Conservation (phyloP, 1,284 basidiomycete species). For the Apiotrichum sp. region DNA sequence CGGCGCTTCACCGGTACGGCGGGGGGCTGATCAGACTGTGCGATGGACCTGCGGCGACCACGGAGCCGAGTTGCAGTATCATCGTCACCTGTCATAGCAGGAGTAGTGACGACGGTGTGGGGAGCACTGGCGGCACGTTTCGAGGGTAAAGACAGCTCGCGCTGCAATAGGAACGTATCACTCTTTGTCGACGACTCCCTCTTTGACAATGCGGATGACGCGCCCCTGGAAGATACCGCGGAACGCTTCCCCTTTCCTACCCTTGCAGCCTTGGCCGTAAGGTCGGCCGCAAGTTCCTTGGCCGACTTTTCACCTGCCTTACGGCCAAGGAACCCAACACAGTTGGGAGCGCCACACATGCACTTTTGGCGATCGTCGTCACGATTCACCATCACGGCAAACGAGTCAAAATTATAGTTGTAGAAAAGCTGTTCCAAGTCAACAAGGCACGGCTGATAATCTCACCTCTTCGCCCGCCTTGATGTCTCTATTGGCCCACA, state of each 20-base stretch:
- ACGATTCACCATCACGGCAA: constrained; percentile 24
- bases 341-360: constrained; percentile 44
- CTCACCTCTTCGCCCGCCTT: constrained; percentile 47
- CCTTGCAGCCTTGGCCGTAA: constrained; percentile 5
- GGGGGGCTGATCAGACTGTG: no score
- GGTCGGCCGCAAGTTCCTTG: constrained; percentile 22
- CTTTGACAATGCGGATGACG: no score
- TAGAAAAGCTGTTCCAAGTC: constrained; percentile 32
- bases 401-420: constrained; percentile 47
- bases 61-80: no score
- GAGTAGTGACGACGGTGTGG: no score
- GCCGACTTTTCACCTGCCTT: constrained; percentile 28
- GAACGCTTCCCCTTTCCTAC: background rate
- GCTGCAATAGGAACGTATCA: no score
- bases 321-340: constrained; percentile 44
- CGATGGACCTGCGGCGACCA: no score
- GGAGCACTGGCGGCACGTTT: no score
- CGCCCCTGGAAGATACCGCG: no score
- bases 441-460: background rate
- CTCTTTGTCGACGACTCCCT: no score
- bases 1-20: no score
- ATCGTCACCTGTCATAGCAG: no score
- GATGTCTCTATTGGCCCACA: constrained; percentile 48
- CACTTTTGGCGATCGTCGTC: constrained; percentile 40
- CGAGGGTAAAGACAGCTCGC: no score